phyloP scores from a whole-genome alignment of 306 rosid genomes.

The Cicer cuneatum region DNA sequence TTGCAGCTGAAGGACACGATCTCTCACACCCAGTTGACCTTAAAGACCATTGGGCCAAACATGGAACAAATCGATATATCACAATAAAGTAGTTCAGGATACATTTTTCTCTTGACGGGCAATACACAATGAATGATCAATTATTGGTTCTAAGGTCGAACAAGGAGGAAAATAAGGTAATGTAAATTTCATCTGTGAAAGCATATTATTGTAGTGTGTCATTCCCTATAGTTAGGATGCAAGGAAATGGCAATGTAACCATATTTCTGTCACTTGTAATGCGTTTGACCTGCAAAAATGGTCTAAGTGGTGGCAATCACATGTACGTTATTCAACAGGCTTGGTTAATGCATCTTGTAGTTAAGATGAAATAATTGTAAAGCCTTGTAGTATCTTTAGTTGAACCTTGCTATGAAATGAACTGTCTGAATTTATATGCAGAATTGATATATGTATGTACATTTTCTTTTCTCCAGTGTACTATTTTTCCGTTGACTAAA shows the following conservation, averaged over 20 bases:
- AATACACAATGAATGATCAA: constrained; percentile 27
- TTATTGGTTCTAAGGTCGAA: constrained; percentile 27
- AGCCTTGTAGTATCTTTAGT: constrained; percentile 13
- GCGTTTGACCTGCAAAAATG: constrained; percentile 21
- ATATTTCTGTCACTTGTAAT: constrained; percentile 29
- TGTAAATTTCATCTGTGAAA: constrained; percentile 22
- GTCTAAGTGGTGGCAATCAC: constrained; percentile 43
- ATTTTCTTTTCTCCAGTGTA: not conserved
- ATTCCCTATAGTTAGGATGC: constrained; percentile 30
- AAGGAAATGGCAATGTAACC: constrained; percentile 12
- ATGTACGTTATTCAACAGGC: constrained; percentile 33
- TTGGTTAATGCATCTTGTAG: constrained; percentile 37
- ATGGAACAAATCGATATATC: constrained; percentile 98
- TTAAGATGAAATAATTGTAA: constrained; percentile 40
- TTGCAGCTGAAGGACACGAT: constrained; percentile 95
- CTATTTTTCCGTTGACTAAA: too few relatives aligned
- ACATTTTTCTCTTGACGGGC: constrained; percentile 6
- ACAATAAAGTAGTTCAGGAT: constrained; percentile 72
- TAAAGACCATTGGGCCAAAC: constrained; percentile 96
- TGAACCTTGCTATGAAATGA: constrained; percentile 1
- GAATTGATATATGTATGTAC: constrained; percentile 14
- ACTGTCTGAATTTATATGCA: constrained; percentile 23
- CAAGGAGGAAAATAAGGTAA: constrained; percentile 25
- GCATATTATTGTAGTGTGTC: constrained; percentile 24
- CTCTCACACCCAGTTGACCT: constrained; percentile 90